Conservation (phyloP, 2,329 filamentous ascomycete species). For the Aspergillus versicolor region DNA sequence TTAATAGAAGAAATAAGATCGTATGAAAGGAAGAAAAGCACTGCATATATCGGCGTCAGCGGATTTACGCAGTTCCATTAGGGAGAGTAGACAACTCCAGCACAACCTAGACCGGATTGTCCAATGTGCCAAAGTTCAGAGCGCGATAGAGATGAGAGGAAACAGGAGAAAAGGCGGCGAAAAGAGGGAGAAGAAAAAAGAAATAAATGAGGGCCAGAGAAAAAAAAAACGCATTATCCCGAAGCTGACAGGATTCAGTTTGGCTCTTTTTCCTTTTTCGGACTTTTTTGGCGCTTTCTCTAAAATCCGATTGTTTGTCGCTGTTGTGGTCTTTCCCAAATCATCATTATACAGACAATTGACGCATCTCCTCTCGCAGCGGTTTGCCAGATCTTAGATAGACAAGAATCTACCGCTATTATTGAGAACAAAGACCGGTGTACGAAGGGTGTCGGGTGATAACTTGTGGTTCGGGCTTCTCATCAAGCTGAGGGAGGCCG, state of each 20-base stretch:
- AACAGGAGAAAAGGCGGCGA: background rate
- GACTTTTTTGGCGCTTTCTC: background rate
- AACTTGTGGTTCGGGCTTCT: slow-evolving; percentile 20
- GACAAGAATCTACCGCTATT: slow-evolving; percentile 15
- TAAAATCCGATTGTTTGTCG: background rate
- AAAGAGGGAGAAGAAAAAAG: slow-evolving; percentile 6
- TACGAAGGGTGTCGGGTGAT: slow-evolving; percentile 21
- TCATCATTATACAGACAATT: background rate
- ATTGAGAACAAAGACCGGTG: slow-evolving; percentile 25
- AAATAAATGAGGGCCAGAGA: background rate
- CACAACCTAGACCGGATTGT: background rate
- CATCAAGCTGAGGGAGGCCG: slow-evolving; percentile 14
- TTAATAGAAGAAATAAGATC: background rate
- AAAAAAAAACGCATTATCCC: background rate
- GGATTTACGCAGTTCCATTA: background rate
- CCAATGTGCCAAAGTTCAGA: background rate
- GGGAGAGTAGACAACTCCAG: background rate
- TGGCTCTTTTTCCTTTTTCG: background rate
- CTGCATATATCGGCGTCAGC: background rate
- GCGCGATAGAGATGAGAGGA: background rate
- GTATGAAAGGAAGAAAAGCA: background rate
- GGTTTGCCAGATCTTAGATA: background rate
- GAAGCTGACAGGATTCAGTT: slow-evolving; percentile 4
- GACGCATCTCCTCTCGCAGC: background rate
- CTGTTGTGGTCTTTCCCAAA: background rate